Base-by-base conservation (phyloP, 495 filamentous ascomycete species). In the Amphirosellinia nigrospora region DNA sequence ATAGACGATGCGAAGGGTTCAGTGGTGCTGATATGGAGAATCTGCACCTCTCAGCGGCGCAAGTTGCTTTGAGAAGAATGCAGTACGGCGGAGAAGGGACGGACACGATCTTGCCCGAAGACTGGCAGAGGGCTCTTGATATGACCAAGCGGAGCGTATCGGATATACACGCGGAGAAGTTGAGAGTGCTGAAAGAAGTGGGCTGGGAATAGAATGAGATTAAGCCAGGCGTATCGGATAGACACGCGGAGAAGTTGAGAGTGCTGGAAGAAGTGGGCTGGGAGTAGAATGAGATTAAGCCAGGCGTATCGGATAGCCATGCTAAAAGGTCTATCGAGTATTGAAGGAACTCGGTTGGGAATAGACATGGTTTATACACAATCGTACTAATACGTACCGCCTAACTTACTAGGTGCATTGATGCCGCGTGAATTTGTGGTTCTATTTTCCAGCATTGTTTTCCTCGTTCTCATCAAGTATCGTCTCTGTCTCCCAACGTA, bases 21-120 rank as follows among this genome's bases (percentile, higher is more conserved):
- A 94, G 91, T 68, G 96, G 96, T 73, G 96, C 96, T 1, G 96
- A 99, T 83, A 79, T 99, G 68, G 89, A 88, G 15, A 93, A 90
- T 74, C 75, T 97, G 64, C 82, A 94, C 63, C 86, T 91, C 69
- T 88, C 91, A 58, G 94, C 94, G 48, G 94, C 89, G 23, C 88
- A 93, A 75, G 88, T 88, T 36, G 92, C 93, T 41, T 64, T 70
- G 60, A 55, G 59, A 9, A 48, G 68, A 85, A 97, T 72, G 86
- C 26, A 34, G 8, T 23, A 90, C 77, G 82, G 92, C 46, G 84
- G 70, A 45, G 71, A 72, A 23, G 73, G 72, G 56, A 75, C 72
- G 7, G 71, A 70, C 30, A 39, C 59, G 58, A 89, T 95, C 60
- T 82, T 83, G n/a, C 76, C 85, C 60, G 83, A 87, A 63, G 96